A percentile compares a stretch with the other conserved stretches of the same genome.
phyloP scores from a whole-genome alignment of 805 yeast genomes.

The Metschnikowia aberdeeniae region DNA sequence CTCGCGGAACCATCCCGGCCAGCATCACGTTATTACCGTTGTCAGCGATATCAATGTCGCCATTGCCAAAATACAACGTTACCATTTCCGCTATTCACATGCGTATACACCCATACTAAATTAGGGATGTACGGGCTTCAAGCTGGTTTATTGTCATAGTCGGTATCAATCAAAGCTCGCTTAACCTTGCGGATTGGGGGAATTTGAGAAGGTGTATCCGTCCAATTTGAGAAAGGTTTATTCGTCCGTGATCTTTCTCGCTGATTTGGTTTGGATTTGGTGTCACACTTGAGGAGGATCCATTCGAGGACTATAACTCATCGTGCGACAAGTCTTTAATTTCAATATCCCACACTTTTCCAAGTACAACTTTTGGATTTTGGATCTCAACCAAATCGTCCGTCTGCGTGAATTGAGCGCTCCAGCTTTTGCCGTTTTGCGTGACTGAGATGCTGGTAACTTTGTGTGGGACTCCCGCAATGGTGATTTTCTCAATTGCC shows the following conservation, averaged over 20 bases:
- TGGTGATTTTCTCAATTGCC: conserved; percentile 51
- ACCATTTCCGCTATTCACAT: no score
- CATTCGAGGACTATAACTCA: conserved; percentile 5
- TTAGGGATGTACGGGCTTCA: no score
- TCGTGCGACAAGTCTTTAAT: conserved; percentile 7
- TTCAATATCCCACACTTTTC: conserved; percentile 8
- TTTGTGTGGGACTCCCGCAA: conserved; percentile 36
- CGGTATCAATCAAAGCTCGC: no score
- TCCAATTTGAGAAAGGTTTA: no score
- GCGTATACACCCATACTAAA: no score
- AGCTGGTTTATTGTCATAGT: background rate
- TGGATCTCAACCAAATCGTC: conserved; percentile 7
- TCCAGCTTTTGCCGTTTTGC: conserved; percentile 39
- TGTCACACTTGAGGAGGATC: background rate
- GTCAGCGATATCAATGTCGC: no score
- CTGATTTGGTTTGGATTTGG: no score
- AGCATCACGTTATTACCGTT: no score
- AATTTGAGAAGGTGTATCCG: no score
- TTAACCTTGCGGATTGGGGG: no score
- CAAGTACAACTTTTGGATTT: conserved; percentile 8
- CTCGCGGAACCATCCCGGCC: background rate
- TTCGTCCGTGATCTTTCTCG: no score
- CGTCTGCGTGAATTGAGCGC: conserved; percentile 16
- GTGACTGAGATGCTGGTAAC: conserved; percentile 24
- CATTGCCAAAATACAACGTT: no score